Evolutionary conservation across 768 basidiomycete genomes (phyloP).

Genomic region (Gloeopeniophorella convolvens): DNA sequence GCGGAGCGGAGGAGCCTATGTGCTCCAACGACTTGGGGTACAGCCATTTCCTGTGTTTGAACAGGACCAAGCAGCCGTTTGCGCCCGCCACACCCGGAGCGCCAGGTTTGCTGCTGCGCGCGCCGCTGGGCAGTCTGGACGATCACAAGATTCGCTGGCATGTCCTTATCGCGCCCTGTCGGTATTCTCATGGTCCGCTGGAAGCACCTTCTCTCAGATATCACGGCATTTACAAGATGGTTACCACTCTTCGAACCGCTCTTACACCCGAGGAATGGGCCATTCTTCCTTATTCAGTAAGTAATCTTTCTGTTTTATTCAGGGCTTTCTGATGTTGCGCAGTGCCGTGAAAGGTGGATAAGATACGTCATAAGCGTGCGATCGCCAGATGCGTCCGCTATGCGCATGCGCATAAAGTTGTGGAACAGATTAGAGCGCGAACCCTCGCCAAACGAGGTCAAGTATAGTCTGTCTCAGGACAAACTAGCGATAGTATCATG

Average conservation of each 20-base stretch:
- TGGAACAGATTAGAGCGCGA: not conserved
- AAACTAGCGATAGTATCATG: not conserved
- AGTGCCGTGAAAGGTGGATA: not conserved
- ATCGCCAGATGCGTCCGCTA: not conserved
- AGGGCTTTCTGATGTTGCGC: not conserved
- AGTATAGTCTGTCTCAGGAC: not conserved
- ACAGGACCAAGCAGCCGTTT: not conserved
- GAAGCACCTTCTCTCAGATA: too few relatives aligned
- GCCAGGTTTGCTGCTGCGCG: not conserved
- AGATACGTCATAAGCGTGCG: not conserved
- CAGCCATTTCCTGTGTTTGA: not conserved
- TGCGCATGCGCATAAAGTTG: not conserved
- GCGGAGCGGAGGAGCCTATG: not conserved
- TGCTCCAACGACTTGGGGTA: not conserved
- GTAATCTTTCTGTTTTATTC: too few relatives aligned
- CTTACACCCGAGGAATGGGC: too few relatives aligned
- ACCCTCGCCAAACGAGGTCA: not conserved
- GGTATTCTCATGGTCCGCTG: too few relatives aligned
- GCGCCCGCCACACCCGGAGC: not conserved
- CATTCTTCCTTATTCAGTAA: too few relatives aligned
- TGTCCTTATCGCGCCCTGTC: too few relatives aligned
- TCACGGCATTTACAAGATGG: not conserved
- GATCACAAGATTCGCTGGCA: too few relatives aligned
- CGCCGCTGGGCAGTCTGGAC: too few relatives aligned
- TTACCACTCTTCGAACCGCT: conserved; percentile 14